Conservation (phyloP, 2,329 filamentous ascomycete genomes). For the Talaromyces sp. region DNA sequence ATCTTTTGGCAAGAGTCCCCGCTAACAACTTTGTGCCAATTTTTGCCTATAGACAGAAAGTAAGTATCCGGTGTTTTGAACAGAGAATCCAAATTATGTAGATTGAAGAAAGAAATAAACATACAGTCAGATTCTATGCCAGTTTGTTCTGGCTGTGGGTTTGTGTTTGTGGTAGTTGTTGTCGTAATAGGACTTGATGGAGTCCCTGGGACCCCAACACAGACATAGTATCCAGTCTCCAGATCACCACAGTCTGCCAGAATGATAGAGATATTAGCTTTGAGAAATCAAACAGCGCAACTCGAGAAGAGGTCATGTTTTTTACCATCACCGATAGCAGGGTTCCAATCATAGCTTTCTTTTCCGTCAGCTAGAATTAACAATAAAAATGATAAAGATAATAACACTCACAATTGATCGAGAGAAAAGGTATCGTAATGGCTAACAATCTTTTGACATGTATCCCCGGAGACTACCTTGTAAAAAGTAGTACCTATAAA, state of each 20-base stretch:
- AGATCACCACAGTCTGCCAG: background rate
- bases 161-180: background rate
- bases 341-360: conserved; percentile 1
- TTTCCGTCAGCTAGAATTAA: background rate
- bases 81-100: background rate
- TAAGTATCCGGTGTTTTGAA: too few species aligned
- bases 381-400: background rate
- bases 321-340: background rate
- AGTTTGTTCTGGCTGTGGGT: background rate
- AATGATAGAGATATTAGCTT: background rate
- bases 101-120: background rate
- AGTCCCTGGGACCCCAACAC: background rate
- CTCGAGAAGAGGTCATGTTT: background rate
- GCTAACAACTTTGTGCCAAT: background rate
- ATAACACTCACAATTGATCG: background rate
- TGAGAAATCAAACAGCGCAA: background rate
- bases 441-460: background rate
- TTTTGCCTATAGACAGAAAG: background rate
- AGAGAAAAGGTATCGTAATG: conserved; percentile 1
- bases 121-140: background rate
- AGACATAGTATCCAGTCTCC: conserved; percentile 2
- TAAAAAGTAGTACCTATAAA: background rate
- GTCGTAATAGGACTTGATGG: background rate
- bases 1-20: background rate
- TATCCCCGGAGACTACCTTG: conserved; percentile 2